Evolutionary conservation across 148 eudicot genomes (phyloP).

Genomic region (Agrostemma githago): DNA sequence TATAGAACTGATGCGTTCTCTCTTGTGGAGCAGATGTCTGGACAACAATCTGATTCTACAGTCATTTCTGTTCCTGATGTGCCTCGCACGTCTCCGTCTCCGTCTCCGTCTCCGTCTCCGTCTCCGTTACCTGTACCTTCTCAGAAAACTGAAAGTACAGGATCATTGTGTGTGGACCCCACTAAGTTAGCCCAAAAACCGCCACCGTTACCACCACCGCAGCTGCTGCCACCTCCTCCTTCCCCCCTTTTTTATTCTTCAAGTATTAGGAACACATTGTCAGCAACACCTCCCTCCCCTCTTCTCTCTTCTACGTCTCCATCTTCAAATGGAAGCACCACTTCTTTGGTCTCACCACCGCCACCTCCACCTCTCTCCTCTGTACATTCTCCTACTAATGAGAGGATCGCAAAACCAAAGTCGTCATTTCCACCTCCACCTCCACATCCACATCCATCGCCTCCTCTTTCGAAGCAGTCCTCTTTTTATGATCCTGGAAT

Average conservation of each 20-base stretch:
- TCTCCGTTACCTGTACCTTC: slow-evolving; percentile 13
- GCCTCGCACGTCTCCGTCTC: slow-evolving; percentile 19
- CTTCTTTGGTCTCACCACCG: slow-evolving; percentile 5
- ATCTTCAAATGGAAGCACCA: not conserved
- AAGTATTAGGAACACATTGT: slow-evolving; percentile 3
- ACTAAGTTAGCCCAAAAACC: slow-evolving; percentile 15
- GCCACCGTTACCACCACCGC: slow-evolving; percentile 20
- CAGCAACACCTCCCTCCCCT: slow-evolving; percentile 12
- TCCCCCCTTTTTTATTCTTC: not conserved
- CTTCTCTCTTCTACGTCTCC: slow-evolving; percentile 17
- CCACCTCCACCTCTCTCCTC: not conserved
- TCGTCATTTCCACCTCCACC: slow-evolving; percentile 31
- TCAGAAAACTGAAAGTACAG: slow-evolving; percentile 9
- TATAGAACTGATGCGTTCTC: slow-evolving; percentile 26
- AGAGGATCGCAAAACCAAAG: slow-evolving; percentile 7
- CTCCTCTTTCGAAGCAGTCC: slow-evolving; percentile 15
- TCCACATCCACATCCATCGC: no score
- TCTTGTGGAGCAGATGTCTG: slow-evolving; percentile 23
- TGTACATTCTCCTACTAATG: slow-evolving; percentile 5
- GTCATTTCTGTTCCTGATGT: slow-evolving; percentile 25
- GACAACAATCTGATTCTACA: slow-evolving; percentile 25
- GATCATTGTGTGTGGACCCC: slow-evolving; percentile 7
- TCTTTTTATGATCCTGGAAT: slow-evolving; percentile 11
- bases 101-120: no score
- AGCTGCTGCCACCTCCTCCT: slow-evolving; percentile 17